Base-by-base conservation (phyloP, 805 yeast genomes). In the Ogataea kodamae region DNA sequence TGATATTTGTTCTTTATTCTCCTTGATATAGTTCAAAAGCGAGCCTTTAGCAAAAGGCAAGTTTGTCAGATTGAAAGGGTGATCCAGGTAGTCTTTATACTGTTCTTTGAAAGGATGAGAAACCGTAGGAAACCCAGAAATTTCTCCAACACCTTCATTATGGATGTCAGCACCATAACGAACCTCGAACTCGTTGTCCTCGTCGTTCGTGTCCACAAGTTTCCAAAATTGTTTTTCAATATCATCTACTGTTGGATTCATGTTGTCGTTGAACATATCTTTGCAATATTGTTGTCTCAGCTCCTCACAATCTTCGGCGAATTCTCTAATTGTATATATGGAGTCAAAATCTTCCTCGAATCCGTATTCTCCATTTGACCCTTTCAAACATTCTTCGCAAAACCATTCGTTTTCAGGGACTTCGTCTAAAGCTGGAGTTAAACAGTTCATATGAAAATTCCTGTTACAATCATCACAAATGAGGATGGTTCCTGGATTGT, bases 81-180 rank as follows among this genome's bases (percentile, higher is more conserved):
- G 87, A 42, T 67, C 49, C 2, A 68, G 55, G 45, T 78, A 78
- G 5, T 54, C 42, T 11, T 28, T 20, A 6, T 40, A 37, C 17
- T 39, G 29, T 18, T 48, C 54, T 9, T 42, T 26, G 2, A 42
- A 35, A 0, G 57, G 41, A 25, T 54, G 50, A 5, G 45, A 41
- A 2, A 39, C 40, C 49, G 76, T 78, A 7, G 94, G 92, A 52
- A 84, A 83, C 1, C 90, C 92, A 4, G 88, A 76, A 10, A 78
- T 70, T 54, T 78, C 78, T 10, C 88, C 87, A 0, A 76, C 74
- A 3, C 54, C 59, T 18, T 64, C 65, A 56, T 79, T 76, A 54
- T 82, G 90, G 23, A 87, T 79, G 62, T 87, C 95, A 1, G 94
- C 89, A 13, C 96, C 95, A 54, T 87, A 86, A 43, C 77, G 73